phyloP scores from a whole-genome alignment of 208 protist species.

The Acanthamoeba healyi region DNA sequence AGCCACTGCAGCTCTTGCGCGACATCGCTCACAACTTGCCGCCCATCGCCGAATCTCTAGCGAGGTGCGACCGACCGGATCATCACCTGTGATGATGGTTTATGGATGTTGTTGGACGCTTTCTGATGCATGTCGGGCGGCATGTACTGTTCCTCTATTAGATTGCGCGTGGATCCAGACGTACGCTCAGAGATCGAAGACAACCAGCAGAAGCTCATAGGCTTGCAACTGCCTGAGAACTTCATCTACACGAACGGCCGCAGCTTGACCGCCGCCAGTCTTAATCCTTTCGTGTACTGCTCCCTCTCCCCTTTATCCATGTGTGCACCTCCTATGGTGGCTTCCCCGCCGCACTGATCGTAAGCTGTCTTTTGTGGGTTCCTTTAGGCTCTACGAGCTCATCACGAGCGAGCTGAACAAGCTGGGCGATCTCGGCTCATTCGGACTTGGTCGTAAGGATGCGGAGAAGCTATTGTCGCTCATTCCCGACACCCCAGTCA shows the following conservation, averaged over 20 bases:
- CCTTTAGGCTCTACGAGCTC: constrained; percentile 28
- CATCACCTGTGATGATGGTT: no score
- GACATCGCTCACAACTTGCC: constrained; percentile 94
- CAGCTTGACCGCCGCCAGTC: not conserved
- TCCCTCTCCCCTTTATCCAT: not conserved
- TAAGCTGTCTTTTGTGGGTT: not conserved
- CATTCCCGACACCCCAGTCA: not conserved
- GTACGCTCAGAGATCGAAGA: not conserved
- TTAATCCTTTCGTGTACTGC: constrained; percentile 34
- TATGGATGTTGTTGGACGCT: no score
- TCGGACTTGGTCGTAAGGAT: not conserved
- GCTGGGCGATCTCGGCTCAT: not conserved
- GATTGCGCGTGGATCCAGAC: not conserved
- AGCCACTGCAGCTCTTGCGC: constrained; percentile 90
- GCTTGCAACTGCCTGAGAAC: not conserved
- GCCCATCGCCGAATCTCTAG: constrained; percentile 87
- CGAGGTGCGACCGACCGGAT: not conserved
- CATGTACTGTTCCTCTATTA: not conserved
- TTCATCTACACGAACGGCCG: not conserved
- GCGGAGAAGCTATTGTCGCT: constrained; percentile 16
- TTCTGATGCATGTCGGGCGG: not conserved
- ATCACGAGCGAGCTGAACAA: not conserved
- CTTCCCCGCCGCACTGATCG: not conserved
- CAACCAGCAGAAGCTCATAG: not conserved
- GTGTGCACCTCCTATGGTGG: not conserved